Evolutionary conservation across 495 filamentous ascomycete genomes (phyloP), one percentile per base, ranked within the genome.

Genomic region (Hypoxylon fragiforme): DNA sequence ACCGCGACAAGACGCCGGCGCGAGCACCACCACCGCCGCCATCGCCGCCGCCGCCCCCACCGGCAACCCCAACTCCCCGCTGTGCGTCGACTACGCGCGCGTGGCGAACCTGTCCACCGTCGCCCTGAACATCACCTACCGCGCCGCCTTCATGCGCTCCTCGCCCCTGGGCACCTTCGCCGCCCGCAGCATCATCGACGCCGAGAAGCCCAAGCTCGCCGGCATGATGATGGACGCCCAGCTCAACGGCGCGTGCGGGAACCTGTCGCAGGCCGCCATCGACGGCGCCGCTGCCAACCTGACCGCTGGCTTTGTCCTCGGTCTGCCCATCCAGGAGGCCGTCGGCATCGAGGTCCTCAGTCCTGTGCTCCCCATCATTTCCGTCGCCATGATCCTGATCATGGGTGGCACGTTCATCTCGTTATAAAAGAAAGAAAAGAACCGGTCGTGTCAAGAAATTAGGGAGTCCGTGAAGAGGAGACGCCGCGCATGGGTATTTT

Each of bases 231-330:
- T 56, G 37, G 62, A 74, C 31, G 26, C 11, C 7, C 43, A 51
- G 11, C 44, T 74, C 30, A 74, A 74, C 62, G 31, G 48, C 15
- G 41, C 54, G 13, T 74, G 71, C 44, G 69, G 69, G 9, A 74
- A 74, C 44, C 42, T 67, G 19, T 66, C 62, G 0, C 49, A 57
- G 35, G 22, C 67, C 20, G 68, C 68, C 9, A 20, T 72, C 7
- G 44, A 44, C 18, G 68, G 65, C 15, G 69, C 70, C 0, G 62
- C 44, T 14, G 47, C 28, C 11, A 74, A 74, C 50, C 66, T 72
- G 24, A 71, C 64, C 28, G 16, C 16, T 15, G 66, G 66, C 21
- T 67, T 58, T 28, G 57, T 74, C 1, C 42, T 53, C 1, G 60
- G 46, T 18, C 24, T 63, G 13, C 28, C 44, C 3, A 63, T 63